Conservation (phyloP, 495 filamentous ascomycete genomes). For the Aspergillus sclerotiicarbonarius region DNA sequence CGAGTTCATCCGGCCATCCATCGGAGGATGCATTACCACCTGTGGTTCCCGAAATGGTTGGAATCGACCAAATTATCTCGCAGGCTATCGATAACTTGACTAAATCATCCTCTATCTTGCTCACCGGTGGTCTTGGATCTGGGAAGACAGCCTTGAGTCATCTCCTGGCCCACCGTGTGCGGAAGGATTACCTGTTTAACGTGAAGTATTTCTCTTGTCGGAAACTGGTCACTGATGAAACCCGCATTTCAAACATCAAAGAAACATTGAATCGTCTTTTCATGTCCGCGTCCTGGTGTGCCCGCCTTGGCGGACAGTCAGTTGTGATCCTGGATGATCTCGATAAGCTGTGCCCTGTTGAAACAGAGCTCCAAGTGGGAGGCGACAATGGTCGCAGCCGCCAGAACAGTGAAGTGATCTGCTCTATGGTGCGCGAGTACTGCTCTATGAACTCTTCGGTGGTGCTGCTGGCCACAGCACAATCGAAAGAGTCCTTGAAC, state of each 20-base stretch:
- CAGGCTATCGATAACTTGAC: conserved; percentile 70
- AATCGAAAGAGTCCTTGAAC: conserved; percentile 85
- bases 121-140: conserved; percentile 84
- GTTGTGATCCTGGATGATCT: conserved; percentile 89
- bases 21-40: conserved; percentile 53
- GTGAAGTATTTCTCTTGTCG: conserved; percentile 79
- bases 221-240: conserved; percentile 83
- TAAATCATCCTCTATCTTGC: conserved; percentile 81
- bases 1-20: conserved; percentile 43
- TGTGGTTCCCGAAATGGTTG: conserved; percentile 65
- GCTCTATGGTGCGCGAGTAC: conserved; percentile 77
- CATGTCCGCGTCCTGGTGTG: conserved; percentile 84
- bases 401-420: conserved; percentile 87
- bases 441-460: conserved; percentile 73
- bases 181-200: conserved; percentile 66
- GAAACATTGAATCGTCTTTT: conserved; percentile 81
- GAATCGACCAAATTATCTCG: conserved; percentile 73
- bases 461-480: conserved; percentile 85
- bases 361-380: conserved; percentile 89
- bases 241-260: conserved; percentile 81
- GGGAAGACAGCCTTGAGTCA: conserved; percentile 79
- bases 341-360: conserved; percentile 84
- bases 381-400: conserved; percentile 87
- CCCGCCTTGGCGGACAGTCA: conserved; percentile 75
- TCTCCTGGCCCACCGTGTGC: conserved; percentile 63